Conservation (phyloP, 2,329 filamentous ascomycete species). For the Colletotrichum sidae region DNA sequence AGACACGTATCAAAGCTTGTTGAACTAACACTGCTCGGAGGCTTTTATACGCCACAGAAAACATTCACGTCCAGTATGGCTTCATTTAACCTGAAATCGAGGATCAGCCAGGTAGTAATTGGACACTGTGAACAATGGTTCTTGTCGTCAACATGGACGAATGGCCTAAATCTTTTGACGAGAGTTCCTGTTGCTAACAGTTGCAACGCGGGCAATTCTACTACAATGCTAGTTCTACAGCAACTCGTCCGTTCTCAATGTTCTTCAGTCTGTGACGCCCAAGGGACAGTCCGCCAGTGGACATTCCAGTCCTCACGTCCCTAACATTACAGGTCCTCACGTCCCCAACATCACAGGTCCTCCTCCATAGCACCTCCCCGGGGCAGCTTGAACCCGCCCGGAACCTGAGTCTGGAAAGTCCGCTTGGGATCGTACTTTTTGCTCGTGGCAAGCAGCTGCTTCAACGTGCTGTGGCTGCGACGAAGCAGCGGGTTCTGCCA, state of each 20-base stretch:
- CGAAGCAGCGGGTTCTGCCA: constrained; percentile 19
- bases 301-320: background rate
- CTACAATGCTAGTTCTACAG: background rate
- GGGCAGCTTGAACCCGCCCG: constrained; percentile 26
- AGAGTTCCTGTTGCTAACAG: background rate
- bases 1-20: accelerated
- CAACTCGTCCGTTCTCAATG: background rate
- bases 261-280: background rate
- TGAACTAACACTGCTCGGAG: too few species aligned
- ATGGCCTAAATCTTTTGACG: background rate
- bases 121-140: too few species aligned
- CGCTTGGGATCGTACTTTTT: constrained; percentile 23
- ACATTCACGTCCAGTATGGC: background rate
- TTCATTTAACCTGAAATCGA: too few species aligned
- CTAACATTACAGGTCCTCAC: background rate
- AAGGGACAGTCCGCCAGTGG: background rate
- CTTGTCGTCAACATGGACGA: background rate
- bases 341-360: background rate
- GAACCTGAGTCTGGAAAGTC: constrained; percentile 21
- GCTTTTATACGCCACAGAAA: too few species aligned
- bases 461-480: constrained; percentile 1
- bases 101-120: too few species aligned
- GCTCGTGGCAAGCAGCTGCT: constrained; percentile 15
- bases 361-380: background rate
- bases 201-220: background rate